Evolutionary conservation across 2,329 filamentous ascomycete species (phyloP).

Genomic region (Diaporthe aspalathi): DNA sequence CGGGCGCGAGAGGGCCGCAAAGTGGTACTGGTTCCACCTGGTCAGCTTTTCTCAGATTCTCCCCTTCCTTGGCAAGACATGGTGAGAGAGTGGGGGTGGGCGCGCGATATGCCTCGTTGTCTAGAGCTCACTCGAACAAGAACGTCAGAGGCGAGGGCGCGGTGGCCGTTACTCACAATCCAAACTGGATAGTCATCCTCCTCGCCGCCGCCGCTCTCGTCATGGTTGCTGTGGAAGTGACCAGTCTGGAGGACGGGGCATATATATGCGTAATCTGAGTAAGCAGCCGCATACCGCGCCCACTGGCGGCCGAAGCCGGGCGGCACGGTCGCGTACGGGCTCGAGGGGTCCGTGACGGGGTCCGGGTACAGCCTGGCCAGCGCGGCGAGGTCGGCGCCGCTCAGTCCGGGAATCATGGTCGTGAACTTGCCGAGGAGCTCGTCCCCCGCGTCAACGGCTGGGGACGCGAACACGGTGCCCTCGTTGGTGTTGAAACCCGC

Average conservation of each 20-base stretch:
- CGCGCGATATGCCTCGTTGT: conserved; percentile 32
- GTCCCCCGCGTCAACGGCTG: conserved; percentile 55
- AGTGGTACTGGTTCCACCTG: conserved; percentile 61
- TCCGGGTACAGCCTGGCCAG: conserved; percentile 74
- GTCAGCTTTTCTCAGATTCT: conserved; percentile 50
- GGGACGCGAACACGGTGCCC: conserved; percentile 72
- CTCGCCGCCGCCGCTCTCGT: background rate
- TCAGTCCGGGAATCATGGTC: conserved; percentile 68
- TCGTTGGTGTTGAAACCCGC: conserved; percentile 80
- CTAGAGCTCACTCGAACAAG: background rate
- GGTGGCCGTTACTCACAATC: conserved; percentile 12
- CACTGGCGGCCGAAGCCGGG: conserved; percentile 64
- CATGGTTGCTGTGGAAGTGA: conserved; percentile 48
- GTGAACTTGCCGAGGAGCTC: conserved; percentile 72
- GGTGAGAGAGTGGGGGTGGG: conserved; percentile 50
- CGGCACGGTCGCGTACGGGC: conserved; percentile 54
- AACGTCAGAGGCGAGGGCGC: accelerated
- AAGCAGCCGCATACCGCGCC: conserved; percentile 68
- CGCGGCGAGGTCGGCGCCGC: conserved; percentile 60
- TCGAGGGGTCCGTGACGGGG: conserved; percentile 55
- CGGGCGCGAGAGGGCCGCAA: conserved; percentile 54
- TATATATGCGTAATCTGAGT: conserved; percentile 74
- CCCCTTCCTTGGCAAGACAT: background rate
- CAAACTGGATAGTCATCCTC: background rate
- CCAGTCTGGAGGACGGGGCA: conserved; percentile 72